Evolutionary conservation across 176 grass and related monocot species (phyloP).

Genomic region (Guadua angustifolia): DNA sequence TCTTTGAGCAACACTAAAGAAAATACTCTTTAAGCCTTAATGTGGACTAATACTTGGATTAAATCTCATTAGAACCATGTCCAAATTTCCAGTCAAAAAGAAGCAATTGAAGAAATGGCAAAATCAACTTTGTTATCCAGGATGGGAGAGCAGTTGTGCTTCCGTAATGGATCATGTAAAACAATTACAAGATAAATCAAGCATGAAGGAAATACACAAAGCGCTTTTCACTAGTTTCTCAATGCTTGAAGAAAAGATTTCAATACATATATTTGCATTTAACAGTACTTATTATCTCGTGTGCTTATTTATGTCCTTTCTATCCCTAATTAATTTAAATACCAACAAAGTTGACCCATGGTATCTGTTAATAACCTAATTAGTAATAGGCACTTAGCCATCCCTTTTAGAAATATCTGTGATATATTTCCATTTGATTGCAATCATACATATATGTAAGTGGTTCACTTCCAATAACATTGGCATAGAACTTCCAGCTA

Average conservation of each 20-base stretch:
- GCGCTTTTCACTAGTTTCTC: neutral
- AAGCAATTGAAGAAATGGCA: neutral
- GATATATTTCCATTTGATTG: slow-evolving; percentile 3
- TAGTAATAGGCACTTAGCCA: slow-evolving; percentile 6
- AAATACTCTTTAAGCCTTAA: neutral
- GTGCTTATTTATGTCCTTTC: neutral
- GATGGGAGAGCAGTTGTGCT: neutral
- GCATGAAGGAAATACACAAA: neutral
- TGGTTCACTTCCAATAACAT: neutral
- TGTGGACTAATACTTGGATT: neutral
- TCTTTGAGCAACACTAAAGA: neutral
- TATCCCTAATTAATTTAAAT: slow-evolving; percentile 15
- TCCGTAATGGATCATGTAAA: slow-evolving; percentile 4
- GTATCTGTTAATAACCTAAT: slow-evolving; percentile 25
- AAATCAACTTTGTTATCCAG: neutral
- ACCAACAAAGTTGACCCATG: slow-evolving; percentile 1
- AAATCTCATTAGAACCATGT: neutral
- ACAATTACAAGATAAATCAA: neutral
- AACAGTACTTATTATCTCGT: slow-evolving; percentile 19
- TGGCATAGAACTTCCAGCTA: neutral
- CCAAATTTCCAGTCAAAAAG: neutral
- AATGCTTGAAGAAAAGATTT: slow-evolving; percentile 14
- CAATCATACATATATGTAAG: slow-evolving; percentile 28
- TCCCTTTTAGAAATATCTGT: slow-evolving; percentile 21
- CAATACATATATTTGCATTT: slow-evolving; percentile 3